These are phyloP conservation scores for Xylariales sp. DNA, from an alignment of 2,329 filamentous ascomycete genomes.

Conservation along the genomic window DNA sequence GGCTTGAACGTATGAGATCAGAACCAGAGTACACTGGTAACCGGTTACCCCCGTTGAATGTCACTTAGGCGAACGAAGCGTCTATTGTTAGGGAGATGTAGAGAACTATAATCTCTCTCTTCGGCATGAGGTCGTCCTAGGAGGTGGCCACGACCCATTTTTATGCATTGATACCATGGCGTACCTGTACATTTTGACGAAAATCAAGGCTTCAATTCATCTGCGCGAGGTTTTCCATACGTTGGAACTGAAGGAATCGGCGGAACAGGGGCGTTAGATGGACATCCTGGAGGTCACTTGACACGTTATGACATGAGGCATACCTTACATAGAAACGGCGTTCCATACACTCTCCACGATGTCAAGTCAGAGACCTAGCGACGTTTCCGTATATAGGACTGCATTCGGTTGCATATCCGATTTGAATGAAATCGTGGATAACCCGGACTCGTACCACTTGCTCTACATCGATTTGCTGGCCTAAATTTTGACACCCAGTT, in stretches of 20 bases:
- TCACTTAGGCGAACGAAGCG: not conserved
- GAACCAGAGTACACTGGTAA: conserved; percentile 31
- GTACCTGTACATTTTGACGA: conserved; percentile 4
- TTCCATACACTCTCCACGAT: not conserved
- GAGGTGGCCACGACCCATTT: not conserved
- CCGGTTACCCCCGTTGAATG: conserved; percentile 7
- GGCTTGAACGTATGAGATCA: conserved; percentile 44
- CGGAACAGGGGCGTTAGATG: conserved; percentile 1
- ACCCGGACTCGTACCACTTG: not conserved
- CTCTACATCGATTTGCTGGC: not conserved
- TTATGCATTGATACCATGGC: conserved; percentile 6
- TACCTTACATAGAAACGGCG: conserved; percentile 8
- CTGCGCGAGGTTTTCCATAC: conserved; percentile 1
- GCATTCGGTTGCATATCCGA: conserved; percentile 3
- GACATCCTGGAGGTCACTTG: not conserved
- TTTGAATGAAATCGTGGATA: conserved; percentile 8
- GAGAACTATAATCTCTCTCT: not conserved
- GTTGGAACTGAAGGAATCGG: not conserved
- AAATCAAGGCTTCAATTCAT: conserved; percentile 4
- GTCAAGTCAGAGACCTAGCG: not conserved
- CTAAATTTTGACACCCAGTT: not conserved
- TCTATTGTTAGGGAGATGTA: not conserved
- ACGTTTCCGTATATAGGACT: conserved; percentile 12
- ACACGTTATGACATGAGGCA: conserved; percentile 1
- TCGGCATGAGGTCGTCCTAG: not conserved